Evolutionary conservation across 1,284 basidiomycete genomes (phyloP).

Genomic region (Termitomyces sp.): DNA sequence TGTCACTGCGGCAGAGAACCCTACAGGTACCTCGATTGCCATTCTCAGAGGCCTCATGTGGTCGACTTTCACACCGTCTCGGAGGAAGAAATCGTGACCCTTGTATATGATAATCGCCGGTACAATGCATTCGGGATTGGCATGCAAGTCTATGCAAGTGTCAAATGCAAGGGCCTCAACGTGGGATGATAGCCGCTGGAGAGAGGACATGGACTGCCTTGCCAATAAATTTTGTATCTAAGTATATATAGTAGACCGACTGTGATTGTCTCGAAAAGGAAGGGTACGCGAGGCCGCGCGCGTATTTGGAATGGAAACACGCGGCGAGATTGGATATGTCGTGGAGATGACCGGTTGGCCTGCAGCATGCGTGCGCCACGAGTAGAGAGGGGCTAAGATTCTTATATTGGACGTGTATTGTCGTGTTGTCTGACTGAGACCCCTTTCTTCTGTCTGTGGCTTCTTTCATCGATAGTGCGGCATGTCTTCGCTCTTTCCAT

Average conservation of each 20-base stretch:
- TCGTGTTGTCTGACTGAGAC: conserved; percentile 12
- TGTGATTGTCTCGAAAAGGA: conserved; percentile 12
- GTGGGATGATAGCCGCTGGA: not conserved
- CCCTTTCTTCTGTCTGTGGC: conserved; percentile 5
- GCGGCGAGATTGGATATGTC: conserved; percentile 7
- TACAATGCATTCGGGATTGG: not conserved
- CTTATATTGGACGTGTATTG: conserved; percentile 13
- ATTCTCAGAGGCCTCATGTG: not conserved
- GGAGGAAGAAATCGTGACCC: not conserved
- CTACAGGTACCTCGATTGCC: not conserved
- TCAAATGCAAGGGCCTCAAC: not conserved
- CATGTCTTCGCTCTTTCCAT: conserved; percentile 11
- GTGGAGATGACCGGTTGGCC: not conserved
- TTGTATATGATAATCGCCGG: not conserved
- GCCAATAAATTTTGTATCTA: not conserved
- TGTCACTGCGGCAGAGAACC: not conserved
- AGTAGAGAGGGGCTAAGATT: conserved; percentile 2
- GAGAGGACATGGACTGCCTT: not conserved
- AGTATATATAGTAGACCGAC: not conserved
- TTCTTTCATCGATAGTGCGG: conserved; percentile 6
- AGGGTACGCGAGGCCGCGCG: conserved; percentile 2
- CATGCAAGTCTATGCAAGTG: not conserved
- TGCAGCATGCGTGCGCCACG: conserved; percentile 15
- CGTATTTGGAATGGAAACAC: conserved; percentile 7
- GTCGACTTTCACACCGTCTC: not conserved